Evolutionary conservation across 805 yeast genomes (phyloP).

Genomic region (Metschnikowia colocasiae): DNA sequence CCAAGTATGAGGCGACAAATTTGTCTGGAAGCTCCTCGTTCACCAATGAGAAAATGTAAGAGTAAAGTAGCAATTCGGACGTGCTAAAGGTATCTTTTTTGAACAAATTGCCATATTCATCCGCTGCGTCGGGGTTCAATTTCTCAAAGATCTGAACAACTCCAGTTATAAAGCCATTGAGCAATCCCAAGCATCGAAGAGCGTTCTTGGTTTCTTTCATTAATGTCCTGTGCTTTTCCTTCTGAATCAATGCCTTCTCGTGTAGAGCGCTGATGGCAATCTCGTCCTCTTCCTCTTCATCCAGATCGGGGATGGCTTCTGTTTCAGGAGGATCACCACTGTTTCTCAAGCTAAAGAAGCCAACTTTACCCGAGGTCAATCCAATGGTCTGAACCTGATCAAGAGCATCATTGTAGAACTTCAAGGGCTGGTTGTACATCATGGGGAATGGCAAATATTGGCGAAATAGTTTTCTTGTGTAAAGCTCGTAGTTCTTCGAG

Average conservation of each 20-base stretch:
- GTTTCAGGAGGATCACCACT: conserved; percentile 25
- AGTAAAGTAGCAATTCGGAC: conserved; percentile 37
- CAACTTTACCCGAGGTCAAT: conserved; percentile 23
- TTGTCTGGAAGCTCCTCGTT: conserved; percentile 36
- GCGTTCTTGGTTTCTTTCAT: conserved; percentile 33
- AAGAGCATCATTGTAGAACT: conserved; percentile 37
- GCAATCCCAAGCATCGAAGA: conserved; percentile 28
- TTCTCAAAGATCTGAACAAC: conserved; percentile 18
- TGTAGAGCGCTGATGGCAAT: conserved; percentile 37
- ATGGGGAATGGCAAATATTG: conserved; percentile 63
- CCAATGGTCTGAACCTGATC: conserved; percentile 32
- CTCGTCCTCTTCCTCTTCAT: conserved; percentile 19
- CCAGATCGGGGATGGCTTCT: conserved; percentile 25
- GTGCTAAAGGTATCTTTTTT: conserved; percentile 18
- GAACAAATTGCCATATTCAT: conserved; percentile 18
- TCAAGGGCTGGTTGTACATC: conserved; percentile 66
- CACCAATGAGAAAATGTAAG: conserved; percentile 35
- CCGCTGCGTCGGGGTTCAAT: conserved; percentile 13
- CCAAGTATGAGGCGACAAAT: conserved; percentile 36
- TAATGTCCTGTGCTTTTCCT: conserved; percentile 29
- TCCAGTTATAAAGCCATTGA: conserved; percentile 21
- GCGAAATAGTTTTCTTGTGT: conserved; percentile 53
- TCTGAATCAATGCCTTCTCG: conserved; percentile 33
- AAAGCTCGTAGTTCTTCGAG: conserved; percentile 54
- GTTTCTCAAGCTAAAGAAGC: conserved; percentile 28